Percentiles rank a stretch among this genome's conserved stretches.
phyloP scores from a whole-genome alignment of 2,329 filamentous ascomycete species.

The Elsinoe arachidis region DNA sequence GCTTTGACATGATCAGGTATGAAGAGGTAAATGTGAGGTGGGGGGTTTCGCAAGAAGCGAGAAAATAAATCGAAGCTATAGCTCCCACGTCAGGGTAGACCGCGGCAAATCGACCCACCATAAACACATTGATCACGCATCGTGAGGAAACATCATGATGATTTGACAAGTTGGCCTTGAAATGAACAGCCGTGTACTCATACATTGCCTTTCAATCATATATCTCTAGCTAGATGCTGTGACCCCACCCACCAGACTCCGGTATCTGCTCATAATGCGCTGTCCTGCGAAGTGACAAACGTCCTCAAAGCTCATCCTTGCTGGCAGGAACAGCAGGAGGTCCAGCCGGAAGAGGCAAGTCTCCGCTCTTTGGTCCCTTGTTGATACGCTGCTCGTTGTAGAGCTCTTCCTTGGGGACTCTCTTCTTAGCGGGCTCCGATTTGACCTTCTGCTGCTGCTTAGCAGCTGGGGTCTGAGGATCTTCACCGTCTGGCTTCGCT shows the following conservation, averaged over 20 bases:
- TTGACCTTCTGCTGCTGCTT: conserved; percentile 29
- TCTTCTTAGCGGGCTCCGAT: conserved; percentile 33
- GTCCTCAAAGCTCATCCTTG: conserved; percentile 18
- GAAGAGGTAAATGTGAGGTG: neutral
- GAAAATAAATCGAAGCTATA: neutral
- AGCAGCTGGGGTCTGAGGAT: conserved; percentile 45
- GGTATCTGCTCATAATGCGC: neutral
- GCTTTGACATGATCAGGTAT: conserved; percentile 3
- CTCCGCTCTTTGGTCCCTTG: neutral
- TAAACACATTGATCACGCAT: too few relatives aligned
- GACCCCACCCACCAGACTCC: neutral
- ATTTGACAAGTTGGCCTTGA: too few relatives aligned
- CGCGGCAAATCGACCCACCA: too few relatives aligned
- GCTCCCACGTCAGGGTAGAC: too few relatives aligned
- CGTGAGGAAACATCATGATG: too few relatives aligned
- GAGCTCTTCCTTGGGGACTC: conserved; percentile 31
- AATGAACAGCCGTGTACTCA: neutral
- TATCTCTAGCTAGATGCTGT: conserved; percentile 4
- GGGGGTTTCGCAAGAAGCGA: neutral
- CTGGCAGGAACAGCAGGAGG: conserved; percentile 16
- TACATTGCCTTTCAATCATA: conserved; percentile 1
- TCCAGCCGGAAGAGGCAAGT: conserved; percentile 17
- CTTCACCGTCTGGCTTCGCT: conserved; percentile 25
- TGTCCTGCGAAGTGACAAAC: neutral
- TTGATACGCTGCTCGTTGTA: conserved; percentile 38